Percentiles rank a stretch among this genome's conserved stretches.
phyloP scores from a whole-genome alignment of 2,329 filamentous ascomycete genomes.

The Pleomassaria siparia region DNA sequence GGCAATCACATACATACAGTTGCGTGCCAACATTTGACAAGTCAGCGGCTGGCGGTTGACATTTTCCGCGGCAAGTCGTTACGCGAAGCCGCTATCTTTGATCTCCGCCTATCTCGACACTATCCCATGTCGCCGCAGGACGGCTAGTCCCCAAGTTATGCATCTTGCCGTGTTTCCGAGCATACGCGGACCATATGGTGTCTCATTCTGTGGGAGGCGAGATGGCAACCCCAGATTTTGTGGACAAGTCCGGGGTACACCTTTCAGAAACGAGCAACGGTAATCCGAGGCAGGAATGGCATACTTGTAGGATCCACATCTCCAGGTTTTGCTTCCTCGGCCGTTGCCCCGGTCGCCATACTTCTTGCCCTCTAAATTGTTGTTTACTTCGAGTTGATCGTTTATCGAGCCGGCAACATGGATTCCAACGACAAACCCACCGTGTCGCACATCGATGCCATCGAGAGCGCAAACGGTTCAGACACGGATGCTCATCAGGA shows the following conservation, averaged over 20 bases:
- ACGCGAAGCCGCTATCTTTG: constrained; percentile 15
- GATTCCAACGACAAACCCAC: constrained; percentile 15
- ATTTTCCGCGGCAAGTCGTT: constrained; percentile 19
- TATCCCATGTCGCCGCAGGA: constrained; percentile 9
- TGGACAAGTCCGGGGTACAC: constrained; percentile 4
- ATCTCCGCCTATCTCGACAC: constrained; percentile 10
- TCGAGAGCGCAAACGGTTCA: constrained; percentile 14
- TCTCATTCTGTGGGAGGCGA: constrained; percentile 8
- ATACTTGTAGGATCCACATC: constrained; percentile 6
- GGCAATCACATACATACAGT: neutral
- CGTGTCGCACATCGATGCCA: constrained; percentile 19
- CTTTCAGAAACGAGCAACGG: constrained; percentile 3
- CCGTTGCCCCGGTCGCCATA: neutral
- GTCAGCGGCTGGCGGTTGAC: constrained; percentile 21
- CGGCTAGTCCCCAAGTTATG: constrained; percentile 2
- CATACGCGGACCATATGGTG: constrained; percentile 12
- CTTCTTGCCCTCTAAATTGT: no score
- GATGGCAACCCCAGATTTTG: constrained; percentile 4
- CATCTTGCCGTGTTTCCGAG: constrained; percentile 9
- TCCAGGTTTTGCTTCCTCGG: neutral
- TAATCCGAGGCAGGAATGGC: neutral
- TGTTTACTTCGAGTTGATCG: neutral
- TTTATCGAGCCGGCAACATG: constrained; percentile 4
- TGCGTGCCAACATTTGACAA: neutral
- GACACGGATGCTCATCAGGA: constrained; percentile 11